A percentile compares a stretch with the other conserved stretches of the same genome.
Evolutionary conservation across 306 rosid genomes (phyloP).

Genomic region (Acacia acuminata): DNA sequence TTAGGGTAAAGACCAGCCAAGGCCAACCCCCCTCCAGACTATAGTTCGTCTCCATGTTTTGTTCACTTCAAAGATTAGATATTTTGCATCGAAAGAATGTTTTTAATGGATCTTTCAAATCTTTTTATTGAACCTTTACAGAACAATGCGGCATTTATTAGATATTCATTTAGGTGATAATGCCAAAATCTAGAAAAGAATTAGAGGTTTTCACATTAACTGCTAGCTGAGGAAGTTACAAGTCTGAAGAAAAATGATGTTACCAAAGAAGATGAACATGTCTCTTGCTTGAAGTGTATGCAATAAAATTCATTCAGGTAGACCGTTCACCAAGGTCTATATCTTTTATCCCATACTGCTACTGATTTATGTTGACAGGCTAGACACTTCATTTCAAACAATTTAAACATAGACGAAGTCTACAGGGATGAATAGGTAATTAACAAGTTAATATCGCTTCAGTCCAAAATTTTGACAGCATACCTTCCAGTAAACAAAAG

Average conservation of each 20-base stretch:
- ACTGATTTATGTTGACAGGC: constrained; percentile 2
- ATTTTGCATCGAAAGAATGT: neutral
- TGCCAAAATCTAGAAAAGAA: neutral
- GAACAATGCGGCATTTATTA: constrained; percentile 1
- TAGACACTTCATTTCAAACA: constrained; percentile 9
- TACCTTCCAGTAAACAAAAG: neutral
- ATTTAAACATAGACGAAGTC: neutral
- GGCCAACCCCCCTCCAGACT: neutral
- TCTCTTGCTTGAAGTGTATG: constrained; percentile 2
- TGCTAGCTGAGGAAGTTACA: constrained; percentile 51
- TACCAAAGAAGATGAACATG: constrained; percentile 9
- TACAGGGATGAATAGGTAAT: neutral
- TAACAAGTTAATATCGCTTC: neutral
- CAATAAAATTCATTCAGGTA: constrained; percentile 14
- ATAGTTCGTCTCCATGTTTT: neutral
- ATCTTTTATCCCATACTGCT: constrained; percentile 18
- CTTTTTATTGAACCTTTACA: neutral
- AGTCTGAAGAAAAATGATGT: constrained; percentile 38
- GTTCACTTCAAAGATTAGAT: neutral
- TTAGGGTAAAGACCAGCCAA: neutral
- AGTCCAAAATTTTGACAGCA: neutral
- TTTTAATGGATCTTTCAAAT: neutral
- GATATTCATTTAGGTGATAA: neutral
- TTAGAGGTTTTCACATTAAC: neutral
- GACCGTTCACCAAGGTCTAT: constrained; percentile 14